Conservation (phyloP, 345 rosid species). For the Populus simonii region DNA sequence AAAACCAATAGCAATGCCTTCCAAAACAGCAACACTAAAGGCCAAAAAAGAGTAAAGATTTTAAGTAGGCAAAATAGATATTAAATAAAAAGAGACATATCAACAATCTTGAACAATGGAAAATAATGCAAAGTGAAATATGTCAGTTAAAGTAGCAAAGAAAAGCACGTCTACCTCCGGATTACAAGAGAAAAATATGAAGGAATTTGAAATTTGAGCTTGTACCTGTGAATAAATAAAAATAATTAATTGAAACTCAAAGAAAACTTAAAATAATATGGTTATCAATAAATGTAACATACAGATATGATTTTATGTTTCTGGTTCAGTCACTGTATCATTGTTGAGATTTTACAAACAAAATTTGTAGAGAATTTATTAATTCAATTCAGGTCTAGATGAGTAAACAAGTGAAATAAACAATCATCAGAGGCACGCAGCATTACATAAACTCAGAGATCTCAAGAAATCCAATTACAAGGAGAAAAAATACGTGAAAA, state of each 20-base stretch:
- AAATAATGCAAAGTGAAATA: background rate
- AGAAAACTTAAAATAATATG: background rate
- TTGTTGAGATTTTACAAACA: background rate
- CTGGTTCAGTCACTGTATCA: background rate
- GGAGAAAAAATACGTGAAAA: too few species aligned
- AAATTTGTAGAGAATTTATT: background rate
- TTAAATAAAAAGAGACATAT: background rate
- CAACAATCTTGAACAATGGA: background rate
- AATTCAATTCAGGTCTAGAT: background rate
- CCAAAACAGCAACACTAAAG: constrained; percentile 86
- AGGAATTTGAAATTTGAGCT: constrained; percentile 88
- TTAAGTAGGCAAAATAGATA: constrained; percentile 3
- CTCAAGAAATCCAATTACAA: too few species aligned
- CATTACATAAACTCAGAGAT: background rate
- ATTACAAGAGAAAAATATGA: constrained; percentile 93
- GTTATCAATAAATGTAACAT: background rate
- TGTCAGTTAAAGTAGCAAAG: background rate
- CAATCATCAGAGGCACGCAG: background rate
- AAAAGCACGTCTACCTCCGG: constrained; percentile 57
- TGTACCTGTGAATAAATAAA: constrained; percentile 66
- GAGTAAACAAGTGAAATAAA: background rate
- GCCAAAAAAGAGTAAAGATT: constrained; percentile 8
- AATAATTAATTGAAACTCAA: background rate
- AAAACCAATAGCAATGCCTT: constrained; percentile 80
- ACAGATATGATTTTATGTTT: background rate